Evolutionary conservation across 1,139 yeast genomes (phyloP), one percentile per base, ranked within the genome.

Genomic region (Suhomyces ambrosiae): DNA sequence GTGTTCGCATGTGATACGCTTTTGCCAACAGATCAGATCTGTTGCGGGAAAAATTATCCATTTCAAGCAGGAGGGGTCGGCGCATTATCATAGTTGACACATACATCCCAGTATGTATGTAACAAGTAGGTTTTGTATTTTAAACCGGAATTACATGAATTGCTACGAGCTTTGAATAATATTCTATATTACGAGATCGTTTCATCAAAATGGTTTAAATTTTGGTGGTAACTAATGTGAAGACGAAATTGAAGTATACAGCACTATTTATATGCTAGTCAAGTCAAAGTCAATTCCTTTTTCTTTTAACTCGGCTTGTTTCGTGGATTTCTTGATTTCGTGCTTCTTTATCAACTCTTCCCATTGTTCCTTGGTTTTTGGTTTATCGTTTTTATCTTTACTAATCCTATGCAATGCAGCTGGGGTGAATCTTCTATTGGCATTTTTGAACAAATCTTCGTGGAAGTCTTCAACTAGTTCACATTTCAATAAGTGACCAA

Each of bases 401-500:
- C 79, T 71, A 33, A 82, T 72, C 52, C 72, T 75, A 38, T 65
- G 63, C 82, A 85, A 76, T 31, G 87, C 87, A 34, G 82, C 69
- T n/a, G 74, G 71, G 55, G 72, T 79, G 64, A 71, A 84, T 49
- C 71, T 76, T 35, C 56, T 62, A 54, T 69, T 74, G 16, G 83
- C 69, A 31, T 84, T 83, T 41, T 68, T 70, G 60, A 77, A 79
- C 46, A 79, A 58, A 35, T 74, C 72, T 33, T 49, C 49, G 69
- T 65, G 53, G 59, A 74, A 42, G 54, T 63, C 46, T 63, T 73
- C 63, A 74, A 73, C 47, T 71, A 68, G 56, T 71, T 76, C 53
- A 79, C 94, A 71, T 78, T 83, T 58, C 79, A 74, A 56, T 48
- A 90, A 77, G 61, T 90, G 97, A 9, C 95, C 95, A 65, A 86